These are phyloP conservation scores for Melastoma malabathricum DNA, from an alignment of 345 rosid species.

Conservation along the genomic window DNA sequence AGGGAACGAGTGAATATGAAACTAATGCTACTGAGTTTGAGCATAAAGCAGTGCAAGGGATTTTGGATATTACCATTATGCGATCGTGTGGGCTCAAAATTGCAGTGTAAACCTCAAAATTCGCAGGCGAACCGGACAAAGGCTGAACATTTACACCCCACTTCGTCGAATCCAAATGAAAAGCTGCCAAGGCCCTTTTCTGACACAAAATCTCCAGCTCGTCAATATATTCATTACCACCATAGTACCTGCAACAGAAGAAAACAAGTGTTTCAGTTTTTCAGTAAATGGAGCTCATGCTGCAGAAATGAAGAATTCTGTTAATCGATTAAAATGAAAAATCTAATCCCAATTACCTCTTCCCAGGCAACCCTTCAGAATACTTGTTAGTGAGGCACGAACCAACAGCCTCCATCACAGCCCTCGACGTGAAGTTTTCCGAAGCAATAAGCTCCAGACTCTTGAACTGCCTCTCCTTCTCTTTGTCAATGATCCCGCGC, in stretches of 20 bases:
- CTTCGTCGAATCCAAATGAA: slow-evolving; percentile 50
- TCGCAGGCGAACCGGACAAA: slow-evolving; percentile 93
- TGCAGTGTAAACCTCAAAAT: slow-evolving; percentile 92
- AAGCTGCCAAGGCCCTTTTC: slow-evolving; percentile 67
- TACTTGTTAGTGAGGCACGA: slow-evolving; percentile 91
- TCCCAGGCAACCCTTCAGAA: slow-evolving; percentile 91
- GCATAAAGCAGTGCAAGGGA: too few relatives aligned
- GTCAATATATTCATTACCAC: slow-evolving; percentile 84
- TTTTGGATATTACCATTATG: slow-evolving; percentile 42
- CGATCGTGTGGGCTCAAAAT: slow-evolving; percentile 80
- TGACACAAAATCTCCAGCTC: slow-evolving; percentile 86
- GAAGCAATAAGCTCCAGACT: slow-evolving; percentile 95
- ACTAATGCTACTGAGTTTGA: too few relatives aligned
- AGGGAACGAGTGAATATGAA: too few relatives aligned
- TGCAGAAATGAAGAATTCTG: too few relatives aligned
- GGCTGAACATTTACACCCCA: slow-evolving; percentile 99
- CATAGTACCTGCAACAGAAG: slow-evolving; percentile 51
- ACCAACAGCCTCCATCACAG: slow-evolving; percentile 94
- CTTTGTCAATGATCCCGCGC: slow-evolving; percentile 42
- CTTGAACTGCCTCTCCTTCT: slow-evolving; percentile 74
- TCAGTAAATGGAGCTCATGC: too few relatives aligned
- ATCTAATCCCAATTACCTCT: slow-evolving; percentile 38
- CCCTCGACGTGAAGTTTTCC: slow-evolving; percentile 83
- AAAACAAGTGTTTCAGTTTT: neutral
- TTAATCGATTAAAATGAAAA: neutral